These are phyloP conservation scores for Sporisorium reilianum DNA, from an alignment of 1,284 basidiomycete genomes.

Conservation along the genomic window DNA sequence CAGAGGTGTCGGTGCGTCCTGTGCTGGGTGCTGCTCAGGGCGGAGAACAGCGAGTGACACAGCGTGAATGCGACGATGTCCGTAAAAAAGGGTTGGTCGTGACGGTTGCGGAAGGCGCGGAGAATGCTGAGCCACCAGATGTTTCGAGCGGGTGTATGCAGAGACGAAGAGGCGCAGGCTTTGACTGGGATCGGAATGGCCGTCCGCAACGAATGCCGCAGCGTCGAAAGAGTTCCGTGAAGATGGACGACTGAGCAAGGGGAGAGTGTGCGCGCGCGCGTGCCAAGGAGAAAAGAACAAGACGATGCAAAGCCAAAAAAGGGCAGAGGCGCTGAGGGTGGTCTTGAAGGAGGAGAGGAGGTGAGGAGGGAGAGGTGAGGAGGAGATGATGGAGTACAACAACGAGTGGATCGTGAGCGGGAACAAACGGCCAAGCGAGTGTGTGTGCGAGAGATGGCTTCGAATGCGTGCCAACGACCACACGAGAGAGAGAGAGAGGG, in stretches of 20 bases:
- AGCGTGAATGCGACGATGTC: constrained; percentile 1
- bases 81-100: neutral
- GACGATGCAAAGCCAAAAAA: neutral
- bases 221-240: neutral
- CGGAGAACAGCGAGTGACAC: neutral
- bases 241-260: constrained; percentile 2
- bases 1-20: neutral
- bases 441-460: too few species aligned
- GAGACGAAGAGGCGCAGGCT: neutral
- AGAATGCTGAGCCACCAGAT: neutral
- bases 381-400: neutral
- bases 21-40: neutral
- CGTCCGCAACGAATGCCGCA: neutral
- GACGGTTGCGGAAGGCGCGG: neutral
- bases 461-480: too few species aligned
- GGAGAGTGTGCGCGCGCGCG: neutral
- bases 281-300: neutral
- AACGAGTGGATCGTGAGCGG: constrained; percentile 8
- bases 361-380: neutral
- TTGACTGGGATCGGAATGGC: constrained; percentile 2
- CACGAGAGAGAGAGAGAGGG: neutral
- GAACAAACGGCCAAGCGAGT: neutral
- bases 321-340: neutral
- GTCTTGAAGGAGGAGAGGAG: neutral
- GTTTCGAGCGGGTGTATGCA: constrained; percentile 1